Base-by-base conservation (phyloP, 1,284 basidiomycete species). In the Amylostereum areolatum region DNA sequence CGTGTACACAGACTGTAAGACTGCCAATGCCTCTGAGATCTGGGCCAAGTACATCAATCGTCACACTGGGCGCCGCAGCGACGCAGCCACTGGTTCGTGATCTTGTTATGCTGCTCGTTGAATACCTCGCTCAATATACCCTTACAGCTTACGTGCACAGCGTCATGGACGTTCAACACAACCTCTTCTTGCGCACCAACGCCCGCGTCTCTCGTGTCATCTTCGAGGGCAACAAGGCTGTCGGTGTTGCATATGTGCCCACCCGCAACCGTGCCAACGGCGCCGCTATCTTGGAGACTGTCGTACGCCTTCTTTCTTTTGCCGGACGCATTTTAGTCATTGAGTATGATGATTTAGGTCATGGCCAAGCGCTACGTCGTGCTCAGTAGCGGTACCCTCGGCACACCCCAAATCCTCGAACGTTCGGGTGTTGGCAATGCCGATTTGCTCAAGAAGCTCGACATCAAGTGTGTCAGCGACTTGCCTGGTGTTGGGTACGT, bases 41-140 rank as follows among this genome's bases (percentile, higher is more conserved):
- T 85, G 83, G 83, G 82, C 83, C 40, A 86, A 87, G 61, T 87
- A 85, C 59, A 82, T 86, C 69, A 85, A 85, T 66, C 75, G 82
- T 54, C 75, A 84, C 55, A 86, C 83, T 28, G 83, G 83, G 49
- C 71, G 84, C 52, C 80, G 83, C 46, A 83, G 80, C 55, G 83
- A 85, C 57, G 83, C 83, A 44, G 82, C 83, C 4, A 84, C 82
- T 45, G 81, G 81, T 80, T 53, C 50, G 65, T 43, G 27, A 18
- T 29, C 40, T 30, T 4, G 28, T 6, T 43, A 24, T n/a, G n/a
- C n/a, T n/a, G n/a, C n/a, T n/a, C n/a, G n/a, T n/a, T n/a, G n/a
- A n/a, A n/a, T 31, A 28, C 31, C 33, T 9, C 6, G 11, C 27
- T 27, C 40, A 43, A 39, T 42, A n/a, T n/a, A 33, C 35, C 24